Base-by-base conservation (phyloP, 2,329 filamentous ascomycete species). In the Colletotrichum siamense region DNA sequence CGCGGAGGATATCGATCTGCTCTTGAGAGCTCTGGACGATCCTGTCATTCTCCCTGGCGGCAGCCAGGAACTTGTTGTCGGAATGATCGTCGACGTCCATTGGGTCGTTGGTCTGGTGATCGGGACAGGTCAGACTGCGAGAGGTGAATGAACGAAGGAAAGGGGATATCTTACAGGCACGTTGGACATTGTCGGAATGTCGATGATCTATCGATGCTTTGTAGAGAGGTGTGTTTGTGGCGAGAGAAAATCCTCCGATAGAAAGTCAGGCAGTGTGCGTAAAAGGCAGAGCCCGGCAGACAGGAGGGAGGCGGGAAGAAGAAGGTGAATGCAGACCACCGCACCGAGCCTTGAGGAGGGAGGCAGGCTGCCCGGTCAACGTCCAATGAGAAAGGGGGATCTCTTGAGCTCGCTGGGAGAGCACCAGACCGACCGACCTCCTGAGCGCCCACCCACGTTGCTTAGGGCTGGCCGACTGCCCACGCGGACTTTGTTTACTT, bases 21-120 rank as follows among this genome's bases (percentile, higher is more conserved):
- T 49, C 44, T 1, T 49, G n/a, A 0, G n/a, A 49, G 10, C 8
- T 0, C 2, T 22, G 1, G n/a, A 49, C 4, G 10, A 22, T 8
- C 44, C 22, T 1, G 44, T 49, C 44, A 1, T 22, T 12, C 3
- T 49, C 12, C 10, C 1, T 22, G 1, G 44, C 44, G n/a, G n/a
- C 44, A 22, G 0, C 2, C 9, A 49, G 3, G n/a, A 49, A 49
- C 3, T 4, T 22, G n/a, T 49, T 4, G 3, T 49, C 10, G 3
- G 44, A 49, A 49, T n/a, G n/a, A n/a, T n/a, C n/a, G n/a, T n/a
- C n/a, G n/a, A n/a, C n/a, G n/a, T n/a, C n/a, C n/a, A n/a, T n/a
- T n/a, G n/a, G n/a, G n/a, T n/a, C n/a, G n/a, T 9, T 7, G 10
- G 18, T 7, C 44, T 44, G 39, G 39, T 1, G 39, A 44, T 3